A percentile compares a stretch with the other conserved stretches of the same genome.
phyloP scores from a whole-genome alignment of 495 filamentous ascomycete species.

The Trichoderma orchidacearum region DNA sequence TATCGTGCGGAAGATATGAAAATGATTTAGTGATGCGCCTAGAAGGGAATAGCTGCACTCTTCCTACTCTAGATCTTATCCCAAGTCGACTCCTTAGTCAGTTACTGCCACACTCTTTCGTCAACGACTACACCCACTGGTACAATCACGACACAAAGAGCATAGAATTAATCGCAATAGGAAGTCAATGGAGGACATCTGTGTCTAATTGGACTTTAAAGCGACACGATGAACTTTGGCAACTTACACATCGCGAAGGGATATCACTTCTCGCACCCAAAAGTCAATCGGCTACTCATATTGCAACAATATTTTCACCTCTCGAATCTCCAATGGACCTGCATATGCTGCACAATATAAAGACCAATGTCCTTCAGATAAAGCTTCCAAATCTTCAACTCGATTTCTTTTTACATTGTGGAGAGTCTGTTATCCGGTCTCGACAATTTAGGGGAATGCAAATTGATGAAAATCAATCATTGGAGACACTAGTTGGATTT shows the following conservation, averaged over 20 bases:
- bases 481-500: conserved; percentile 41
- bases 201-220: neutral
- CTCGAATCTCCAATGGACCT: conserved; percentile 22
- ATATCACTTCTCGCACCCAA: conserved; percentile 16
- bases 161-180: neutral
- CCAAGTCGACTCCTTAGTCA: conserved; percentile 22
- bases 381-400: conserved; percentile 36
- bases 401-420: conserved; percentile 30
- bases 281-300: conserved; percentile 16
- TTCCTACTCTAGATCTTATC: conserved; percentile 27
- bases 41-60: neutral
- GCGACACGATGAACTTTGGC: neutral
- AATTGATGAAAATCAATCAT: conserved; percentile 35
- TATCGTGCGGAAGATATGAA: neutral
- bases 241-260: neutral
- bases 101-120: conserved; percentile 32
- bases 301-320: conserved; percentile 20
- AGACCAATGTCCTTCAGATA: conserved; percentile 10
- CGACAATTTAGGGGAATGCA: conserved; percentile 40
- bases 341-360: conserved; percentile 14
- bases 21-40: neutral
- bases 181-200: neutral
- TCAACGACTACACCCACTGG: conserved; percentile 44
- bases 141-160: neutral
- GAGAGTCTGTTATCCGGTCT: conserved; percentile 15